Evolutionary conservation across 2,329 filamentous ascomycete species (phyloP).

Genomic region (Zymoseptoria ardabiliae): DNA sequence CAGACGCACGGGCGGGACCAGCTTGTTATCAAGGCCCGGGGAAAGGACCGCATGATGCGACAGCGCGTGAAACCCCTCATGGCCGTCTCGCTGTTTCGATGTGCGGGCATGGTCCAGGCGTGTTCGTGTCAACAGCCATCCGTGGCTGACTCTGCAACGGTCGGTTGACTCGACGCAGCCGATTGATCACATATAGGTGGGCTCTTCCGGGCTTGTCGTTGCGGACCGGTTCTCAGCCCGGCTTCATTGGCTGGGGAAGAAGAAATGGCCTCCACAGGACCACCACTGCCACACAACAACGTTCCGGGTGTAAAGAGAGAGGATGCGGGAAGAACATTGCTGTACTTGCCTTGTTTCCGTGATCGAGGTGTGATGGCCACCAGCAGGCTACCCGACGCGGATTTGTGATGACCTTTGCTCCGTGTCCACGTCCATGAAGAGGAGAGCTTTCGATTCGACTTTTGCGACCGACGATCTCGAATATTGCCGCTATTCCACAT

Average conservation of each 20-base stretch:
- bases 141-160: neutral
- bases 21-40: conserved; percentile 8
- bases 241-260: neutral
- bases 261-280: neutral
- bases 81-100: conserved; percentile 3
- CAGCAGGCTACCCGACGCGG: too few relatives aligned
- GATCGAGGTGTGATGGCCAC: too few relatives aligned
- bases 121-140: neutral
- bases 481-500: neutral
- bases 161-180: neutral
- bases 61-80: conserved; percentile 23
- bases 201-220: neutral
- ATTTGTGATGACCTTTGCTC: too few relatives aligned
- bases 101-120: neutral
- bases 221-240: neutral
- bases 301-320: neutral
- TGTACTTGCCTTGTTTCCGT: too few relatives aligned
- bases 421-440: too few relatives aligned
- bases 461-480: neutral
- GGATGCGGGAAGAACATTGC: neutral
- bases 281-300: neutral
- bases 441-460: neutral
- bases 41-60: conserved; percentile 9
- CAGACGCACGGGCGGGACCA: conserved; percentile 55
- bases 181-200: neutral